Base-by-base conservation (phyloP, 345 rosid genomes). In the Capsella bursapastoris region DNA sequence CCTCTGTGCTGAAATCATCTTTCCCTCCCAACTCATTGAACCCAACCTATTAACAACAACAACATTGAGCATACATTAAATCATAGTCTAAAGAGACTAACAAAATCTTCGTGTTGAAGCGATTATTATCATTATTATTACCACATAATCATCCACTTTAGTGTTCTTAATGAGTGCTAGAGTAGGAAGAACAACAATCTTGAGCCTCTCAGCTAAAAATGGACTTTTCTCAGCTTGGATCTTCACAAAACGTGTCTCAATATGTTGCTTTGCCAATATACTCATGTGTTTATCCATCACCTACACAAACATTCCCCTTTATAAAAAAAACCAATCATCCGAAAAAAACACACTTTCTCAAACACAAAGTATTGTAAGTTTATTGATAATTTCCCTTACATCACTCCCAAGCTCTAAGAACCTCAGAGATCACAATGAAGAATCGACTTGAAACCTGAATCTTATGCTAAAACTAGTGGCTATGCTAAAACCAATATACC, bases 221-320 rank as follows among this genome's bases (percentile, higher is more conserved):
- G 98, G 98, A 80, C 97, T 96, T 82, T 96, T 96, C 89, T 96
- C 99, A 0, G 98, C 99, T n/a, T 92, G 86, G 8, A 92, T 87
- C 80, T 90, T 92, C 64, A 90, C 89, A 74, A 96, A 96, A 27
- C 96, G 97, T 3, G 98, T 96, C 89, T 96, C 99, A 53, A 90
- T 78, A 62, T 96, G 98, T 70, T 87, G 92, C 88, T 90, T 89
- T 27, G 98, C 94, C 81, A 96, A 76, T 80, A 83, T 83, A 55
- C 84, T 75, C 91, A 92, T 43, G 65, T 92, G 98, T 52, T 96
- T 92, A 84, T 96, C 98, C 92, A 96, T 82, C 81, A 96, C 98
- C 99, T 96, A 81, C 78, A 80, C 25, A 73, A 10, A 78, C 31
- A 68, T 40, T 4, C 4, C 12, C 6, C 35, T 11, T 34, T n/a